phyloP scores from a whole-genome alignment of 495 filamentous ascomycete species.

The Talaromyces proteolyticus region DNA sequence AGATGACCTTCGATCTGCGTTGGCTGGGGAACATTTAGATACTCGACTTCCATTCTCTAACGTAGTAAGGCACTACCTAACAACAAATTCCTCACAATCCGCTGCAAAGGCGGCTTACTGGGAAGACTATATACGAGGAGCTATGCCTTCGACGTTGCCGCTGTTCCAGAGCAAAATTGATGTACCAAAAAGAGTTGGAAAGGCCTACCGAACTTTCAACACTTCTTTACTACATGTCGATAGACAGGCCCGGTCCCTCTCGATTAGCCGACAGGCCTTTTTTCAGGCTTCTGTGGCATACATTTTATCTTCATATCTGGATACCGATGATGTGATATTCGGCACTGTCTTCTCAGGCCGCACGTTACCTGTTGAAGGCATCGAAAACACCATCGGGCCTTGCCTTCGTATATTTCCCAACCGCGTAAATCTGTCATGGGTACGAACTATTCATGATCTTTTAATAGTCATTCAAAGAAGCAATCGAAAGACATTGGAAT shows the following conservation, averaged over 20 bases:
- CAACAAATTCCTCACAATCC: conserved; percentile 27
- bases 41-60: conserved; percentile 20
- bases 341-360: conserved; percentile 74
- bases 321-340: conserved; percentile 62
- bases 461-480: conserved; percentile 51
- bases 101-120: conserved; percentile 55
- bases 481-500: conserved; percentile 53
- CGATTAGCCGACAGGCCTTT: conserved; percentile 44
- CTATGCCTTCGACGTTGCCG: conserved; percentile 21
- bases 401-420: conserved; percentile 65
- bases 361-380: conserved; percentile 54
- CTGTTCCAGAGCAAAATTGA: conserved; percentile 16
- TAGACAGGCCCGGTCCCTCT: conserved; percentile 19
- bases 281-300: conserved; percentile 67
- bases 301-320: conserved; percentile 55
- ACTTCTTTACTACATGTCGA: conserved; percentile 20
- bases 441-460: conserved; percentile 48
- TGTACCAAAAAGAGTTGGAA: conserved; percentile 9
- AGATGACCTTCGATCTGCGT: conserved; percentile 47
- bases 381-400: conserved; percentile 69
- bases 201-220: conserved; percentile 30
- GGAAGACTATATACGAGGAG: conserved; percentile 45
- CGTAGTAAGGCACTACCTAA: conserved; percentile 25
- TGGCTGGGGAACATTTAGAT: conserved; percentile 14
- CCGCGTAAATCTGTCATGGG: conserved; percentile 43